Evolutionary conservation across 352 stramenopile genomes (phyloP).

Genomic region (Pythium aquatile): DNA sequence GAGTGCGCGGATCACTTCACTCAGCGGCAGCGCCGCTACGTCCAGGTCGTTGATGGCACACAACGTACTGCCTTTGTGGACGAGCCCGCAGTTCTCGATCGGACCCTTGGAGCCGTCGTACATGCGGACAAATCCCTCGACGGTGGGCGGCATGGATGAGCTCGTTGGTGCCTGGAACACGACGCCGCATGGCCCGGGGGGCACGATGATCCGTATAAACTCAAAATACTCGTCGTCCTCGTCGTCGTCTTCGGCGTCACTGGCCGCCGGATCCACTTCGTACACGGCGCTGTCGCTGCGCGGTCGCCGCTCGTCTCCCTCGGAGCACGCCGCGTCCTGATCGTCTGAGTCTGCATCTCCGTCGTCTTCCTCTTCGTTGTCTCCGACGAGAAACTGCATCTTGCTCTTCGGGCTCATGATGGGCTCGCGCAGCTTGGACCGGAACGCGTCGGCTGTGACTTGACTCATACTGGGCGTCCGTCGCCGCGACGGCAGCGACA

Average conservation of each 20-base stretch:
- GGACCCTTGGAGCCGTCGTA: slow-evolving; percentile 64
- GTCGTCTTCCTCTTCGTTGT: slow-evolving; percentile 9
- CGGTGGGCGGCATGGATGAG: slow-evolving; percentile 36
- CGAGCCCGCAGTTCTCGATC: slow-evolving; percentile 74
- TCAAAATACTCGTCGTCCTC: slow-evolving; percentile 73
- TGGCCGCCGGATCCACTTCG: slow-evolving; percentile 13
- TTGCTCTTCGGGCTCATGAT: slow-evolving; percentile 71
- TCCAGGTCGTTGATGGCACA: slow-evolving; percentile 82
- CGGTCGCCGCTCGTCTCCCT: slow-evolving; percentile 18
- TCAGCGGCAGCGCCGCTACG: slow-evolving; percentile 59
- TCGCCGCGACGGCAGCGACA: slow-evolving; percentile 13
- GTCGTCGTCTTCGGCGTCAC: slow-evolving; percentile 27
- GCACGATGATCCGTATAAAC: slow-evolving; percentile 70
- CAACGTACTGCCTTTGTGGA: slow-evolving; percentile 62
- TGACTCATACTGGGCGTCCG: slow-evolving; percentile 38
- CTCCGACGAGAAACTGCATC: slow-evolving; percentile 47
- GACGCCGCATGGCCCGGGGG: slow-evolving; percentile 66
- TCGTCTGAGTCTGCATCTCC: slow-evolving; percentile 20
- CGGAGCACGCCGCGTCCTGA: slow-evolving; percentile 9
- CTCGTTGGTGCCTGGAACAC: slow-evolving; percentile 55
- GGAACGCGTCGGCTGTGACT: slow-evolving; percentile 64
- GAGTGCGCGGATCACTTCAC: slow-evolving; percentile 69
- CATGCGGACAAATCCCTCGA: slow-evolving; percentile 75
- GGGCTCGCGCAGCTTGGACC: slow-evolving; percentile 64
- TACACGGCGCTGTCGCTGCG: slow-evolving; percentile 21